Base-by-base conservation (phyloP, 306 rosid genomes). In the Cucumis cinereus region DNA sequence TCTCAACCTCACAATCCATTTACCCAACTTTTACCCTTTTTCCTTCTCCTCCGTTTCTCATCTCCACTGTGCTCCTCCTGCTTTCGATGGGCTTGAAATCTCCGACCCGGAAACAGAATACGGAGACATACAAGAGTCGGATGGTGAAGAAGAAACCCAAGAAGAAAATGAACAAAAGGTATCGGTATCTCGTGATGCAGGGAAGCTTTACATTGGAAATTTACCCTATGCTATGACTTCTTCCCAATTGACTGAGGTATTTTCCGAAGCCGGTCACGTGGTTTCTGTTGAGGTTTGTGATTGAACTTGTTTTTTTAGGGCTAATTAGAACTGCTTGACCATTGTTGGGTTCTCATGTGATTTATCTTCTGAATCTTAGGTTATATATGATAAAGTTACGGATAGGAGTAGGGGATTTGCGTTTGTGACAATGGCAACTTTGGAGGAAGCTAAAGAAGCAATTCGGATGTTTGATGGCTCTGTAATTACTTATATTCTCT, bases 381-480 rank as follows among this genome's bases (percentile, higher is more conserved):
- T 94, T 8, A 89, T 94, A n/a, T 92, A 94, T 35, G 93, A 90
- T 76, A 93, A 92, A 76, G 88, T 94, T 69, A 92, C 99, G 1
- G 90, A 89, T 70, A 85, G 97, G 69, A 92, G 97, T 86, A 89
- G 99, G 72, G 99, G 99, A 77, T 94, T 94, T 84, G 99, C 87
- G 11, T 94, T 94, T 89, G 97, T 90, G 40, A 87, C 96, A 24
- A 92, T 94, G 99, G 84, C 72, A 10, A 90, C 81, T 50, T 78
- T 81, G 57, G 97, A 92, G 68, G 96, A 94, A 66, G 96, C 97
- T 75, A 77, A 89, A 79, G 92, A 86, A 59, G 99, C 97, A 63
- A 92, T 94, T 86, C 87, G 83, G 77, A 85, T 85, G 97, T 90
- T 92, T 77, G 89, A 92, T 83, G 97, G 96, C 78, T 87, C 97